Percentiles rank a stretch among this genome's conserved stretches.
Evolutionary conservation across 371 early-diverging fungal species (phyloP).

Genomic region (Chytridium lagenaria): DNA sequence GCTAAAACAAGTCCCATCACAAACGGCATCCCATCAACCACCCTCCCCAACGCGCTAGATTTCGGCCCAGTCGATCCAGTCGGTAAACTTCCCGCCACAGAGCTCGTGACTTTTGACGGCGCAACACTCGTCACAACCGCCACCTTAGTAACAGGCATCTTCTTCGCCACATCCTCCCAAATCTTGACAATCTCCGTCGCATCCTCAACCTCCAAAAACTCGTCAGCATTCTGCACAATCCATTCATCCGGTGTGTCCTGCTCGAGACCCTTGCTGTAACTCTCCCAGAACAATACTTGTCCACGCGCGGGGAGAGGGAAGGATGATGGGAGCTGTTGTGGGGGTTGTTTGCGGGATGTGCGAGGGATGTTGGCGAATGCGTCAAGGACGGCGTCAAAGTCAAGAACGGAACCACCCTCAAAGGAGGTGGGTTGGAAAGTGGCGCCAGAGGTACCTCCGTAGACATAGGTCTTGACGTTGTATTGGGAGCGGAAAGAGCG

Average conservation of each 20-base stretch:
- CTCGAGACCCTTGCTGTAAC: neutral
- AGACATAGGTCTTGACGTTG: slow-evolving; percentile 36
- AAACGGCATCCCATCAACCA: too few species aligned
- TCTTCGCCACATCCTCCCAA: neutral
- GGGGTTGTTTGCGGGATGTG: neutral
- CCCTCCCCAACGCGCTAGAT: too few species aligned
- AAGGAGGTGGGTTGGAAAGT: slow-evolving; percentile 27
- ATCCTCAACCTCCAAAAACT: neutral
- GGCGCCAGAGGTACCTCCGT: slow-evolving; percentile 34
- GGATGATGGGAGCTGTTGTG: neutral
- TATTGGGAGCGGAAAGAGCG: slow-evolving; percentile 34
- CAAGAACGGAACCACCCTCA: slow-evolving; percentile 27
- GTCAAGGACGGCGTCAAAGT: neutral
- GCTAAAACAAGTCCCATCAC: too few species aligned
- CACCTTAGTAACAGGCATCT: neutral
- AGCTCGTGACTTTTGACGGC: too few species aligned
- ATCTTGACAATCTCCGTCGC: neutral
- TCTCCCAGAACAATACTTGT: slow-evolving; percentile 13
- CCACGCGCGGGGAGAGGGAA: slow-evolving; percentile 2
- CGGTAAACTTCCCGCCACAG: too few species aligned
- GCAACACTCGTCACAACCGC: too few species aligned
- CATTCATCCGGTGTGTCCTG: slow-evolving; percentile 6
- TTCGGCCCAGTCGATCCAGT: too few species aligned
- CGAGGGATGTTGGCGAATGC: neutral
- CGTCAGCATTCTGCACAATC: neutral